Conservation (phyloP, 2,329 filamentous ascomycete genomes). For the Cordyceps militaris region DNA sequence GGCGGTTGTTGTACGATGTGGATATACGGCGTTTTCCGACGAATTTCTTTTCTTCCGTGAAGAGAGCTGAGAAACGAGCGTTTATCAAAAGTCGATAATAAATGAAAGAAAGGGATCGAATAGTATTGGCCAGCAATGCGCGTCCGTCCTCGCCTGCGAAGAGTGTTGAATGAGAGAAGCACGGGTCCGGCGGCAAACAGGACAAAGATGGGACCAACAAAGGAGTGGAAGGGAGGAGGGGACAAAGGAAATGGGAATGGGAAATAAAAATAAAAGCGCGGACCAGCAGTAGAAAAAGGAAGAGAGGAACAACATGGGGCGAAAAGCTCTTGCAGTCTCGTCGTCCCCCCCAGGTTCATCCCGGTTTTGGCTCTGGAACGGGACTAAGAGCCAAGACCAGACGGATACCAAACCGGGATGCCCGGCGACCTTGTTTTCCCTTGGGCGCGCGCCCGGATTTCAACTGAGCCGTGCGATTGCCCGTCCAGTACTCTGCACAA, state of each 20-base stretch:
- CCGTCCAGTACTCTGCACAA: not conserved
- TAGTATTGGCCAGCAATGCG: constrained; percentile 12
- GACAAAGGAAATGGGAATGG: not conserved
- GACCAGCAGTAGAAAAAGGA: not conserved
- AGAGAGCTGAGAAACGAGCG: too few relatives aligned
- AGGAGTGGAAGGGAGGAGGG: not conserved
- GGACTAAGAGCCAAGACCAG: constrained; percentile 7
- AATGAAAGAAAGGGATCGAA: not conserved
- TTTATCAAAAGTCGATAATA: not conserved
- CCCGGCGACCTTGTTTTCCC: too few relatives aligned
- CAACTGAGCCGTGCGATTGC: not conserved
- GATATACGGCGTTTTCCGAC: not conserved
- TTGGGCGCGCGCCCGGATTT: not conserved
- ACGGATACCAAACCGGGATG: constrained; percentile 8
- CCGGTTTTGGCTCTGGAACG: constrained; percentile 9
- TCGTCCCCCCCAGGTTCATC: not conserved
- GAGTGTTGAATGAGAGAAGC: not conserved
- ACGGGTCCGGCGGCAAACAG: not conserved
- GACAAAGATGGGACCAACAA: not conserved
- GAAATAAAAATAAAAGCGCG: not conserved
- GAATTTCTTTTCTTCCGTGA: too few relatives aligned
- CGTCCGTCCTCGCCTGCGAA: constrained; percentile 11
- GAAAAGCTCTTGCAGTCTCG: not conserved
- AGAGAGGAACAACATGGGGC: not conserved
- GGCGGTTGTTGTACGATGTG: not conserved